A percentile compares a stretch with the other conserved stretches of the same genome.
Evolutionary conservation across 352 stramenopile genomes (phyloP).

Genomic region (Globisporangium uncinulatum): DNA sequence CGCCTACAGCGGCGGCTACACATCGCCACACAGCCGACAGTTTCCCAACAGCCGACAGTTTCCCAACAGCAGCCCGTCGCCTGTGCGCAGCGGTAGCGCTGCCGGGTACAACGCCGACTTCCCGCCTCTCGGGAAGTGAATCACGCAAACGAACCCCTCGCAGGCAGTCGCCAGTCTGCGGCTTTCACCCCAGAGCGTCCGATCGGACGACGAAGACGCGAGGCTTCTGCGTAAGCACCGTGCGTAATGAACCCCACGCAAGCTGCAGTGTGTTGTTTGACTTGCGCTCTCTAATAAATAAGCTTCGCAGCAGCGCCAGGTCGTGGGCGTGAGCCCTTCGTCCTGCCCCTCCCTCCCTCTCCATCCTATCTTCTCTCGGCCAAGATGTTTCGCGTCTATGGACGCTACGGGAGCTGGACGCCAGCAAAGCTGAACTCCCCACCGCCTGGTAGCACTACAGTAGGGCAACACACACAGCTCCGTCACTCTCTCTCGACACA

Average conservation of each 20-base stretch:
- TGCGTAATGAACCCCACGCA: too few species aligned
- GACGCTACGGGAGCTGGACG: constrained; percentile 2
- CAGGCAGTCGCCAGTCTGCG: too few species aligned
- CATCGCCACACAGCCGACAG: constrained; percentile 7
- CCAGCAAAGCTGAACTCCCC: not conserved
- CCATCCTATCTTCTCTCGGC: too few species aligned
- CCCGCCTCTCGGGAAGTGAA: constrained; percentile 58
- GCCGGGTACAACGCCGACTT: constrained; percentile 65
- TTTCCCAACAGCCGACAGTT: constrained; percentile 6
- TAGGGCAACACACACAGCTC: not conserved
- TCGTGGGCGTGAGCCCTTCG: too few species aligned
- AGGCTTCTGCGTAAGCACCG: too few species aligned
- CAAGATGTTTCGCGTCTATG: too few species aligned
- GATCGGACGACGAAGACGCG: too few species aligned
- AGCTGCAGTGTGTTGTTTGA: too few species aligned
- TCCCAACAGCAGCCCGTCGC: constrained; percentile 6
- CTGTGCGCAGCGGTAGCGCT: constrained; percentile 12
- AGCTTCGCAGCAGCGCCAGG: too few species aligned
- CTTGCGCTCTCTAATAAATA: too few species aligned
- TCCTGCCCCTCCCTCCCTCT: too few species aligned
- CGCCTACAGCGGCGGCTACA: constrained; percentile 2
- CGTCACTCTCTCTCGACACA: not conserved
- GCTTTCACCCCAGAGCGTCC: not conserved
- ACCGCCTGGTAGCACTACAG: not conserved
- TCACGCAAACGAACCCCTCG: not conserved